Conservation (phyloP, 257 asterid species). For the Mitragyna speciosa region DNA sequence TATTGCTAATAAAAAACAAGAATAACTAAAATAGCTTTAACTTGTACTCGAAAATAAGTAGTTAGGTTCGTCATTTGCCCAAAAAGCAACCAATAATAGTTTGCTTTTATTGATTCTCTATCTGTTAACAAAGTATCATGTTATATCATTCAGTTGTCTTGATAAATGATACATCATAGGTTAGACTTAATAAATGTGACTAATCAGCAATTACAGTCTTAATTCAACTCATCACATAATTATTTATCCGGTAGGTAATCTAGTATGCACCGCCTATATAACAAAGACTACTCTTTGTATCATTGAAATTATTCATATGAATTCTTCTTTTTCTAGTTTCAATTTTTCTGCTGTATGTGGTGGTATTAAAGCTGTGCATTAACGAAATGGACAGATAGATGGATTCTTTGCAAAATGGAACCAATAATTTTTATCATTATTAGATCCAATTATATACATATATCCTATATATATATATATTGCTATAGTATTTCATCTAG, state of each 20-base stretch:
- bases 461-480: not conserved
- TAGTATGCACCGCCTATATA: no score
- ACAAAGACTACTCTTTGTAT: no score
- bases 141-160: not conserved
- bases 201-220: not conserved
- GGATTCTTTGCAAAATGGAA: not conserved
- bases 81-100: not conserved
- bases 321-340: no score
- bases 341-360: no score
- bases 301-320: no score
- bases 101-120: not conserved
- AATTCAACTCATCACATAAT: not conserved
- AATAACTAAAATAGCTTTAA: not conserved
- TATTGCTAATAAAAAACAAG: not conserved
- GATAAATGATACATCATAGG: not conserved
- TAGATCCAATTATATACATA: no score
- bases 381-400: not conserved
- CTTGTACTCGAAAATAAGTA: no score
- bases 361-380: not conserved
- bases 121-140: not conserved
- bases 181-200: not conserved
- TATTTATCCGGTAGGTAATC: no score
- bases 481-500: not conserved
- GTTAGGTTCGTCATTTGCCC: not conserved
- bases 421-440: conserved; percentile 14